These are phyloP conservation scores for Micractinium conductrix DNA, from an alignment of 139 green algal species.

Conservation along the genomic window DNA sequence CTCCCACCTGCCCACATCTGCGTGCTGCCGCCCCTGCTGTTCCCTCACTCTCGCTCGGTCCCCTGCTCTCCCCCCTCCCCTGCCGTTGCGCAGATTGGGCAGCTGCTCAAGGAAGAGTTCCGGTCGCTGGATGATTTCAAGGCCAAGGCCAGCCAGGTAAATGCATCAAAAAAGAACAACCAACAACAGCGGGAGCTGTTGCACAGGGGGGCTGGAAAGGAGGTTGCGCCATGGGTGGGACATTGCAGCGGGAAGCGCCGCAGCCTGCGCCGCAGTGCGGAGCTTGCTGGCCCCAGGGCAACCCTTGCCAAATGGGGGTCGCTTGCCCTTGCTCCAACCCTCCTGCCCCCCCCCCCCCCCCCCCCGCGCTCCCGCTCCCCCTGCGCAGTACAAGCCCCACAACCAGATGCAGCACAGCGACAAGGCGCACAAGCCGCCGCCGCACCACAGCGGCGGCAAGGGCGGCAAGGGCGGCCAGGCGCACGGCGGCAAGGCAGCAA, in stretches of 20 bases:
- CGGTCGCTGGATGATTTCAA: slow-evolving; percentile 80
- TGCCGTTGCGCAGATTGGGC: slow-evolving; percentile 64
- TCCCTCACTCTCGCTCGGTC: neutral
- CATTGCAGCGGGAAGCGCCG: too few relatives aligned
- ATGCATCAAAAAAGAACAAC: neutral
- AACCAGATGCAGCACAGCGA: slow-evolving; percentile 20
- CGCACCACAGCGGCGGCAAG: slow-evolving; percentile 11
- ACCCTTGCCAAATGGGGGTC: neutral
- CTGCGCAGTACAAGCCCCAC: slow-evolving; percentile 25
- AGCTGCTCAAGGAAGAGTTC: slow-evolving; percentile 77
- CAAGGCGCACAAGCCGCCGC: neutral
- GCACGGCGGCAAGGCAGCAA: neutral
- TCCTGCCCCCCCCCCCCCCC: neutral
- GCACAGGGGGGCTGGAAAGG: neutral
- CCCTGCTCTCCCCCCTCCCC: neutral
- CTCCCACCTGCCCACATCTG: neutral
- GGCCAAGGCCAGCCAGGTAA: slow-evolving; percentile 33
- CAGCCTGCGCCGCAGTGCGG: too few relatives aligned
- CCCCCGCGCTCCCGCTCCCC: neutral
- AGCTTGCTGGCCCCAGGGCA: neutral
- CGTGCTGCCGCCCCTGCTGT: neutral
- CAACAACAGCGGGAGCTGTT: neutral
- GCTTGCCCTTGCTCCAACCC: neutral
- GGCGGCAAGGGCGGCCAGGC: neutral
- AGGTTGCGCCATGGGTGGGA: too few relatives aligned